Evolutionary conservation across 2,329 filamentous ascomycete genomes (phyloP), one percentile per base, ranked within the genome.

Genomic region (Calonectria naviculata): DNA sequence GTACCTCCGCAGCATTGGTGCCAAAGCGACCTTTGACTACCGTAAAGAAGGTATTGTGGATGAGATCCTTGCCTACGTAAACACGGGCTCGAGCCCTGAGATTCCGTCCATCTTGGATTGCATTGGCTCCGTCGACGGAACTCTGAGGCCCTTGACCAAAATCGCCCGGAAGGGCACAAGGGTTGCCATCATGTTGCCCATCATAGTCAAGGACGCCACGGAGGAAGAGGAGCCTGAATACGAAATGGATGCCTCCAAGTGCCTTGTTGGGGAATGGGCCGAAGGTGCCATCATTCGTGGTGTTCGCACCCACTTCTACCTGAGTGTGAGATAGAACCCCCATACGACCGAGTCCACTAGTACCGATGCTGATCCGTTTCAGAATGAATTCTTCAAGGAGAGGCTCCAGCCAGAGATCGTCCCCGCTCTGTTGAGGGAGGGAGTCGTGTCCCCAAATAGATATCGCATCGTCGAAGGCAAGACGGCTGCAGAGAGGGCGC

Each of bases 131-230:
- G 79, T 86, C 41, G 76, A 82, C 2, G 86, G 86, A 0, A 87
- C 86, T 7, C 73, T 91, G 7, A 75, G 76, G 36, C 89, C 87
- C 3, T 80, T 92, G 38, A 83, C 85, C 6, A 84, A 84, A 73
- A 81, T 93, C 28, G 89, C 88, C 0, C 80, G 84, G 69, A 78
- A 65, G 1, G 88, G 88, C 0, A 81, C 84, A 5, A 88, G 81
- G 28, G 88, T 92, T 0, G 91, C 90, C 0, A 80, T 92, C 19
- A 85, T 93, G 81, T 79, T 93, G 7, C 91, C 91, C 0, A 86
- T 92, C 19, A 89, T 92, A 68, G 73, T 90, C 52, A 84, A 81
- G 49, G 87, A 91, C 71, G 86, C 89, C 0, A 86, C 82, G 0
- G 83, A 85, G 5, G 82, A 81, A 1, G 80, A 85, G 21, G 82